Evolutionary conservation across 2,329 filamentous ascomycete genomes (phyloP).

Genomic region (Aphanoascus verrucosus): DNA sequence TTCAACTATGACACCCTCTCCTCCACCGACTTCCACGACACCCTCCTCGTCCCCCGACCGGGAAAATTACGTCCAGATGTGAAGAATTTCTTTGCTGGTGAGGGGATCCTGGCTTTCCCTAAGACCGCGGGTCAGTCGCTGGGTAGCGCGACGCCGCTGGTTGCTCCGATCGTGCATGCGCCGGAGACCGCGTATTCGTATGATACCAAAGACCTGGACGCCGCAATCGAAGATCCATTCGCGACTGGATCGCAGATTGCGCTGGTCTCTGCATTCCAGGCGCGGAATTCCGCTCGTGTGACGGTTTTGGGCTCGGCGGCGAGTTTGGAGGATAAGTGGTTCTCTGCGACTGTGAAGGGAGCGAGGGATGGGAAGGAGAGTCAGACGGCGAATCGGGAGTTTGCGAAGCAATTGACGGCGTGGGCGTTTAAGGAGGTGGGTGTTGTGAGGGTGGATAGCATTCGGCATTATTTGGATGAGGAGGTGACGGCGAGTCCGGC

Average conservation of each 20-base stretch:
- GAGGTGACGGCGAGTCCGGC: slow-evolving; percentile 46
- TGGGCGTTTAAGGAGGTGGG: slow-evolving; percentile 96
- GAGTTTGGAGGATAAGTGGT: slow-evolving; percentile 80
- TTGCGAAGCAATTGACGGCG: slow-evolving; percentile 72
- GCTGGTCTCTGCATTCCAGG: slow-evolving; percentile 77
- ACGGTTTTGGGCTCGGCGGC: slow-evolving; percentile 77
- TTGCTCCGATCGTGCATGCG: slow-evolving; percentile 72
- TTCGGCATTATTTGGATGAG: slow-evolving; percentile 60
- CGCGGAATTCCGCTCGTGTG: slow-evolving; percentile 84
- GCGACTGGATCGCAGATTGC: slow-evolving; percentile 73
- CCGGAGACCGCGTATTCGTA: slow-evolving; percentile 83
- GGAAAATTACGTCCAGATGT: slow-evolving; percentile 54
- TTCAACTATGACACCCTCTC: slow-evolving; percentile 79
- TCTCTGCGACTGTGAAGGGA: slow-evolving; percentile 63
- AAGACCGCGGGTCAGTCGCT: slow-evolving; percentile 70
- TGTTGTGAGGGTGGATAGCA: slow-evolving; percentile 69
- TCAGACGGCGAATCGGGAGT: slow-evolving; percentile 68
- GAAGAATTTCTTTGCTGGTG: slow-evolving; percentile 65
- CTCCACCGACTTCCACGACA: slow-evolving; percentile 74
- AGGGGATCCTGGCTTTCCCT: slow-evolving; percentile 67
- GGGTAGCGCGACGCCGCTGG: slow-evolving; percentile 61
- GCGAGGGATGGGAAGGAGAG: slow-evolving; percentile 43
- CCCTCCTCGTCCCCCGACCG: slow-evolving; percentile 66
- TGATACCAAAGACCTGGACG: slow-evolving; percentile 76
- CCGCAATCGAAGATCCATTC: slow-evolving; percentile 67